Percentiles rank a stretch among this genome's conserved stretches.
These are phyloP conservation scores for Lipomyces mesembrius DNA, from an alignment of 805 yeast genomes.

Conservation along the genomic window DNA sequence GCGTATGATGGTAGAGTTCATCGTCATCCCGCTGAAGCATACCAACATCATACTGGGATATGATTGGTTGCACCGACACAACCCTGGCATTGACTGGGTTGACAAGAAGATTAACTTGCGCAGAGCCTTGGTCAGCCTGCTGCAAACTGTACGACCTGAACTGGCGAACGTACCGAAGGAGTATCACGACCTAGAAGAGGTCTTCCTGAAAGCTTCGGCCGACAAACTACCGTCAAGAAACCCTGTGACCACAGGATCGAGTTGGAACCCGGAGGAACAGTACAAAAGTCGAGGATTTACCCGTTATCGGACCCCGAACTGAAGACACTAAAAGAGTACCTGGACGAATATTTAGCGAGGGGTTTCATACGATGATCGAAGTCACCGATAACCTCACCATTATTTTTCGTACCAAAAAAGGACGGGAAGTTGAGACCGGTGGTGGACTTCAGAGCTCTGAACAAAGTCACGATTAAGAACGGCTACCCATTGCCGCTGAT, in stretches of 20 bases:
- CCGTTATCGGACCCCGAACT: background rate
- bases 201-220: background rate
- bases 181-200: background rate
- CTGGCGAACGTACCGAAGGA: background rate
- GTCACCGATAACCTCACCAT: constrained; percentile 10
- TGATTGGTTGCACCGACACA: background rate
- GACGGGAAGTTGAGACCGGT: constrained; percentile 30
- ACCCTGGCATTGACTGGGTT: background rate
- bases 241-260: background rate
- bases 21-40: background rate
- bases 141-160: background rate
- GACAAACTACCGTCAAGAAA: background rate
- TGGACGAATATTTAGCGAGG: background rate
- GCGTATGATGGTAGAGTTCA: too few species aligned
- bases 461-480: constrained; percentile 14
- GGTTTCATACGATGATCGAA: background rate
- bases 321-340: background rate
- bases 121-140: background rate
- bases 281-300: background rate
- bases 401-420: constrained; percentile 36
- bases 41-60: background rate
- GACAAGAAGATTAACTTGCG: background rate
- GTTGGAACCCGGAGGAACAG: background rate
- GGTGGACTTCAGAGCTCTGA: constrained; percentile 16
- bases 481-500: constrained; percentile 17